These are phyloP conservation scores for Metschnikowia arizonensis DNA, from an alignment of 805 yeast genomes.

Conservation along the genomic window DNA sequence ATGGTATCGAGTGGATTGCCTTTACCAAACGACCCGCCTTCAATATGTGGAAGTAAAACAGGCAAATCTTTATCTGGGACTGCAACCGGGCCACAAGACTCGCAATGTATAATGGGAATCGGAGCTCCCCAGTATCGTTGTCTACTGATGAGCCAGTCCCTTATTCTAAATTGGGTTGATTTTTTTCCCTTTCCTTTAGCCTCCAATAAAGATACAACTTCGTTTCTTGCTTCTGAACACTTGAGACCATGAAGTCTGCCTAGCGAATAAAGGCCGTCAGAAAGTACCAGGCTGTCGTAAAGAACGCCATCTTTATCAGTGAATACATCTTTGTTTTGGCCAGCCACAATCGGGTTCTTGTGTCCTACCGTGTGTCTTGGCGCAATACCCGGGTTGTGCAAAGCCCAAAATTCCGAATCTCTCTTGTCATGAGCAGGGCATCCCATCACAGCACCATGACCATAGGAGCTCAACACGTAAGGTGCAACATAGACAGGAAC, in stretches of 20 bases:
- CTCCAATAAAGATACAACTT: conserved; percentile 43
- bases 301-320: conserved; percentile 43
- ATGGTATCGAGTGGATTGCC: conserved; percentile 61
- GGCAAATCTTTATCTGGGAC: conserved; percentile 89
- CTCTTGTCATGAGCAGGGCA: conserved; percentile 92
- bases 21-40: conserved; percentile 53
- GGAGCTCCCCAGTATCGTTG: conserved; percentile 99
- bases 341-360: conserved; percentile 13
- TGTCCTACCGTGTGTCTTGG: conserved; percentile 47
- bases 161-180: conserved; percentile 55
- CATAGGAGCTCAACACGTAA: conserved; percentile 79
- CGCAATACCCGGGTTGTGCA: conserved; percentile 48
- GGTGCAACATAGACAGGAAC: conserved; percentile 88
- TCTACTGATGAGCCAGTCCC: conserved; percentile 94
- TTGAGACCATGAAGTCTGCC: conserved; percentile 48
- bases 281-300: conserved; percentile 24
- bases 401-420: conserved; percentile 76
- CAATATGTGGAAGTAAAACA: conserved; percentile 65
- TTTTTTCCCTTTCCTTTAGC: conserved; percentile 39
- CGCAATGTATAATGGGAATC: conserved; percentile 90
- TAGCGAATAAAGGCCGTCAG: conserved; percentile 25
- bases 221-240: conserved; percentile 46
- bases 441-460: conserved; percentile 96
- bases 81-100: conserved; percentile 81
- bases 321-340: conserved; percentile 38